Base-by-base conservation (phyloP, 148 eudicot species). In the Pouteria glomerata region DNA sequence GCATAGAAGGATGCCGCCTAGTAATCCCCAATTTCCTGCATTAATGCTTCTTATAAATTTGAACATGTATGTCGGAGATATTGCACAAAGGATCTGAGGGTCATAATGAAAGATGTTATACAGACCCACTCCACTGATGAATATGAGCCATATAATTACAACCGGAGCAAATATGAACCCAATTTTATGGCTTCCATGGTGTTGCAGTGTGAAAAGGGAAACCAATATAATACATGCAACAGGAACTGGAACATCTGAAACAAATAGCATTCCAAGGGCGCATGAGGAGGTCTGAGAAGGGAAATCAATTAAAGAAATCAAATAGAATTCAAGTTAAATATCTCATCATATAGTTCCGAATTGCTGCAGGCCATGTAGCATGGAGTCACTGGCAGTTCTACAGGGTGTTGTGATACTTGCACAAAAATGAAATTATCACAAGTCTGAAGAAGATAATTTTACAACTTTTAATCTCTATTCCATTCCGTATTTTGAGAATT, bases 131-230 rank as follows among this genome's bases (percentile, higher is more conserved):
- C 86, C 68, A 60, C 86, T 77, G 58, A 87, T 90, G 80, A 82
- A 84, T n/a, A 86, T 57, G 59, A 93, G 86, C 98, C 96, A 93
- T 44, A 83, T 66, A 60, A 88, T 74, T 68, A 93, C 87, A 29
- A 93, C 73, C 63, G 98, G 98, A 65, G 96, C 98, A 72, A 93
- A 93, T 35, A 93, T 74, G 63, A 87, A 83, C 47, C 90, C 98
- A 68, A 93, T 87, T 37, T 73, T 85, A 23, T 88, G 88, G 56
- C 89, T 93, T 42, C 98, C 98, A 57, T 76, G 84, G 53, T 82
- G 93, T 76, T 93, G 98, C 77, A 93, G 72, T 10, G 89, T 77
- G 72, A 93, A 90, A 61, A 93, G 77, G 73, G 85, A 75, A 65
- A 93, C 83, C 56, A 93, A 71, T 73, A 93, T 80, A 27, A 75